Conservation (phyloP, 768 basidiomycete species). For the Aureoboletus auriporus region DNA sequence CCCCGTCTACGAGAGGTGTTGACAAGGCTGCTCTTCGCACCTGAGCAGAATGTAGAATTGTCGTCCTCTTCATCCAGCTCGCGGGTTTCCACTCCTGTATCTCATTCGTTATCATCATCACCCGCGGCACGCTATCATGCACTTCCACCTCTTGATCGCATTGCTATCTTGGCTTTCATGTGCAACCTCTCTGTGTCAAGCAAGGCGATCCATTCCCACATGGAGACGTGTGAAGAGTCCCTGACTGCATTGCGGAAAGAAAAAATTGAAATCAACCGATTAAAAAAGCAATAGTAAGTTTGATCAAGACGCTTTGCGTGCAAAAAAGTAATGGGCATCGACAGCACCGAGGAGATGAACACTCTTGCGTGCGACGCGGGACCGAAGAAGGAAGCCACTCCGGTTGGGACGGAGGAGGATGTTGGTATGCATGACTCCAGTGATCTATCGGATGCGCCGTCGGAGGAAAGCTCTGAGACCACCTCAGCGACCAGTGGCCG, state of each 20-base stretch:
- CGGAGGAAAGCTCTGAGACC: slow-evolving; percentile 61
- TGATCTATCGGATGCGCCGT: slow-evolving; percentile 66
- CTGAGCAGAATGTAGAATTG: slow-evolving; percentile 43
- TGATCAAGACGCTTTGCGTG: slow-evolving; percentile 1
- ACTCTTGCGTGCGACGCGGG: slow-evolving; percentile 52
- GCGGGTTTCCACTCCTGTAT: slow-evolving; percentile 44
- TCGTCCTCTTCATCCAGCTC: slow-evolving; percentile 45
- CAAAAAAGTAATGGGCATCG: slow-evolving; percentile 12
- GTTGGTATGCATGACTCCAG: slow-evolving; percentile 60
- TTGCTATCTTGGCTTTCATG: slow-evolving; percentile 84
- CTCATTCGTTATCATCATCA: slow-evolving; percentile 40
- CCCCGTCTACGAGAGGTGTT: slow-evolving; percentile 69
- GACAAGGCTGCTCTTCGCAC: slow-evolving; percentile 68
- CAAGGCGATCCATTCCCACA: slow-evolving; percentile 80
- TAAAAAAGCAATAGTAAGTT: slow-evolving; percentile 84
- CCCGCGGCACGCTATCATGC: slow-evolving; percentile 70
- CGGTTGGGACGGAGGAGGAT: slow-evolving; percentile 48
- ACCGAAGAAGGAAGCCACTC: slow-evolving; percentile 43
- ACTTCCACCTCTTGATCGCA: slow-evolving; percentile 73
- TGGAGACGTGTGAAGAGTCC: slow-evolving; percentile 88
- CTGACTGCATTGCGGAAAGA: slow-evolving; percentile 92
- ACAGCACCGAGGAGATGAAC: slow-evolving; percentile 72
- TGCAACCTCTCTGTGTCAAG: slow-evolving; percentile 88
- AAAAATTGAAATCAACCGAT: slow-evolving; percentile 90
- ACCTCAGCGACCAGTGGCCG: slow-evolving; percentile 39